Evolutionary conservation across 176 grass and related monocot species (phyloP), one percentile per base, ranked within the genome.

Genomic region (Cenchrus fungigraminus): DNA sequence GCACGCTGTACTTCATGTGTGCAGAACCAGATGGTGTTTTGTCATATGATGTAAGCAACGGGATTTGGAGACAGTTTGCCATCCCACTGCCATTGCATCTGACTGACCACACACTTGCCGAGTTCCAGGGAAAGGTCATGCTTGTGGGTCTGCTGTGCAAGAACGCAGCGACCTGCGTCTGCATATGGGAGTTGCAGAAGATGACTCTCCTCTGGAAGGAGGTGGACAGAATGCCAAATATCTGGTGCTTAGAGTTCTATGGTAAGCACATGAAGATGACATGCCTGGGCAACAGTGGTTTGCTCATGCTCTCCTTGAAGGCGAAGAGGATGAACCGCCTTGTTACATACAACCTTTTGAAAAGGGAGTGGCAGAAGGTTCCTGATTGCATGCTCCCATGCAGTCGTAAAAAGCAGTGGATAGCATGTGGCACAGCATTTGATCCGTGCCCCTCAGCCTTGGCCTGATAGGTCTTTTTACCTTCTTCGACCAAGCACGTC

Each of bases 181-280:
- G 92, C 85, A 84, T 99, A 85, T 99, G 97, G 97, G 97, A 99
- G 91, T 86, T 99, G 81, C 94, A 99, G 90, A 96, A 87, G 82
- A 99, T 99, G 97, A 99, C 97, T 77, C 91, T 99, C 88, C 89
- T 99, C 78, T 99, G 97, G 97, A 99, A 94, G 90, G 97, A 99
- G 97, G 97, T 99, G 97, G 97, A 99, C 97, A 99, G 97, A 95
- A 99, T 99, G 97, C 97, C 97, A 99, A 99, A 92, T 87, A 85
- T 96, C 90, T 92, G 91, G 88, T 99, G 97, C 93, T 92, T 99
- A 87, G 94, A 99, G 84, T 94, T 99, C 68, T 99, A 97, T 2
- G 97, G 97, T 91, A 96, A 99, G 91, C 92, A 94, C 86, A 86
- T 97, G 84, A 94, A 87, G 79, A 99, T 99, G 97, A 94, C 90